Evolutionary conservation across 2,329 filamentous ascomycete genomes (phyloP), one percentile per base, ranked within the genome.

Genomic region (Aureobasidium sp.): DNA sequence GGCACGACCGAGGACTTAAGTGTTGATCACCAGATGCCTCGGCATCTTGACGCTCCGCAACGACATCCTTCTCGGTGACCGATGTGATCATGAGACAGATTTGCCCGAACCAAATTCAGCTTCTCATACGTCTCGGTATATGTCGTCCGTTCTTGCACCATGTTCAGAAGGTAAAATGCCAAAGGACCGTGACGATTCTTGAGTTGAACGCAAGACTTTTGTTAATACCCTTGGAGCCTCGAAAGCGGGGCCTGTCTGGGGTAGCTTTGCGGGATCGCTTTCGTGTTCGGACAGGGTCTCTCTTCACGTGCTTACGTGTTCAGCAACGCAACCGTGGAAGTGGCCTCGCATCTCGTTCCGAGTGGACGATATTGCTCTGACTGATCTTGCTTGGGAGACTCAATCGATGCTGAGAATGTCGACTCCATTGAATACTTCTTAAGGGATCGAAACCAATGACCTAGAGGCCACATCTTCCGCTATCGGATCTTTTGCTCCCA

Each of bases 11-110:
- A 61, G 57, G 57, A 44, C 46, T 39, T 50, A 20, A 29, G 36
- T 50, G 44, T 59, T 48, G 44, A 59, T 60, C 57, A 60, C 47
- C 46, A 41, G 57, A 61, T 59, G 44, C 57, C 57, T 15, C 20
- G 57, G 57, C 57, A 51, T 52, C 57, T 34, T 44, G 10, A 37
- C n/a, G 10, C 43, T 48, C 55, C 20, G 55, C 32, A 47, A 26
- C 32, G 26, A 26, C 44, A 36, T 41, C 20, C 36, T 53, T 39
- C 12, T 29, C 12, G 24, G 41, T 32, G 29, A 32, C 5, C 29
- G 8, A 5, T 32, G 29, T 32, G 26, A 17, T 17, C 20, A 29
- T 24, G 24, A 29, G 39, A n/a, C 24, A 27, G 20, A 39, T 34
- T 36, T 26, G 20, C 26, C 9, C 9, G 10, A 3, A 3, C 13